These are phyloP conservation scores for Hyphopichia burtonii DNA, from an alignment of 1,139 yeast species.

Conservation along the genomic window DNA sequence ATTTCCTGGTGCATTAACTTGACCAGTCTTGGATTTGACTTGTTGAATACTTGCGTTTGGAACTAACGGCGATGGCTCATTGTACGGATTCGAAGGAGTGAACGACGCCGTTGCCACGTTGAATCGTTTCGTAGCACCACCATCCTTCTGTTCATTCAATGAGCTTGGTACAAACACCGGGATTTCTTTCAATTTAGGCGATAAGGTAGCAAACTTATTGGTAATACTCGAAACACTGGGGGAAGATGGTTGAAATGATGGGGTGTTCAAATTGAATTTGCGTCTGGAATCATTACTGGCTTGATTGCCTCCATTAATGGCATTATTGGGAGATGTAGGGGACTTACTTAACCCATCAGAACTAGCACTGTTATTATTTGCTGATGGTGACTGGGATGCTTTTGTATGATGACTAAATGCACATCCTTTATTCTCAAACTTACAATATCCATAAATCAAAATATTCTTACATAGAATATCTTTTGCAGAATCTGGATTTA, in stretches of 20 bases:
- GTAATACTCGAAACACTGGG: constrained; percentile 20
- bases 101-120: constrained; percentile 33
- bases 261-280: constrained; percentile 62
- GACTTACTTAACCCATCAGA: background rate
- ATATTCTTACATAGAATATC: constrained; percentile 85
- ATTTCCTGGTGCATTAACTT: background rate
- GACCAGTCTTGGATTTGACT: background rate
- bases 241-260: constrained; percentile 59
- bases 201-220: constrained; percentile 44
- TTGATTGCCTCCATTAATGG: constrained; percentile 5
- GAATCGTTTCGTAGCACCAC: constrained; percentile 19
- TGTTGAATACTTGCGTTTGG: background rate
- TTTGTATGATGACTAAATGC: constrained; percentile 60
- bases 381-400: constrained; percentile 4
- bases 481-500: constrained; percentile 56
- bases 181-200: constrained; percentile 56
- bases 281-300: constrained; percentile 21
- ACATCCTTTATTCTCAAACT: constrained; percentile 86
- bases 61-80: background rate
- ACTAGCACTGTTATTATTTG: background rate
- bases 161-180: constrained; percentile 56
- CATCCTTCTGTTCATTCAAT: constrained; percentile 2
- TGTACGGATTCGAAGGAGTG: constrained; percentile 15
- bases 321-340: constrained; percentile 5
- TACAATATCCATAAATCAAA: constrained; percentile 84